Evolutionary conservation across 257 asterid species (phyloP), one percentile per base, ranked within the genome.

Genomic region (Apocynum venetum): DNA sequence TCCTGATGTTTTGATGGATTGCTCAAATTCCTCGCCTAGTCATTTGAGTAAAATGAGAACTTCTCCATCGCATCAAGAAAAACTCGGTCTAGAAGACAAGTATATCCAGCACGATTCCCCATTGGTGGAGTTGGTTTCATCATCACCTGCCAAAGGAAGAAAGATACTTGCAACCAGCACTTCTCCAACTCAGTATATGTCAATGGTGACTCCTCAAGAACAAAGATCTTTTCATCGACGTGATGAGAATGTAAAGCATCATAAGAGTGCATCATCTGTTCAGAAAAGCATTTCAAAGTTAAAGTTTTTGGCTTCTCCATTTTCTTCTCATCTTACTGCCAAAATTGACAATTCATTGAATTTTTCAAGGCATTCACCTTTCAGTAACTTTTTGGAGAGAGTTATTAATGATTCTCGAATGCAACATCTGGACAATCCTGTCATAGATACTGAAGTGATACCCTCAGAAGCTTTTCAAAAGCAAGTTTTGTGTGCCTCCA

Each of bases 201-300:
- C 73, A 41, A 55, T 64, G 51, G 67, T 53, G 40, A 83, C 92
- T 83, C 91, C 94, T 78, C 87, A 75, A 38, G 87, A 82, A 53
- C 81, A 82, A 56, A 81, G 80, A 73, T 85, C 59, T 84, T 80
- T 90, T 75, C 84, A 83, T 76, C 71, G 76, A 59, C 49, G 75
- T 79, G 85, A 76, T 78, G 92, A 78, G 78, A 82, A 75, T 56
- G 77, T 68, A 78, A 81, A 67, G 64, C 81, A 67, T 81, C 80
- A 68, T 74, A 82, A 76, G 65, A 83, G 83, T 41, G 87, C 85
- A 74, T 80, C 89, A 76, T 89, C 97, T 55, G 87, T 93, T 79
- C 97, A 85, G 86, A 91, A 73, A 87, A 93, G 96, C 87, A 86
- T 93, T 84, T 89, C 93, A 63, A 93, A 90, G 82, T 91, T 93